Conservation (phyloP, 148 eudicot genomes). For the Pouteria glomerata region DNA sequence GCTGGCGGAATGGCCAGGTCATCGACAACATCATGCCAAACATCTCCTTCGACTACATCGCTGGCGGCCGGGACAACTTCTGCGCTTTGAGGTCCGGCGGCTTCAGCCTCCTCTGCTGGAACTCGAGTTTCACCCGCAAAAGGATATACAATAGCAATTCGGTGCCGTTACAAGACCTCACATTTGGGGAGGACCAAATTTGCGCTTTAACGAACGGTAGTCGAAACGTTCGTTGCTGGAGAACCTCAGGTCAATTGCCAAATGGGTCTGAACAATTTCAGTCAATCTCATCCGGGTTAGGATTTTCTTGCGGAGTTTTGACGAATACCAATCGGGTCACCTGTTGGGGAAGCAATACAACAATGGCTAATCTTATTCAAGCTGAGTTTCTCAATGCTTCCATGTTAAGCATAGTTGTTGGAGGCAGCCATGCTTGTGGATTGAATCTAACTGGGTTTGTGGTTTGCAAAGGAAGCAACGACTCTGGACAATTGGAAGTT, state of each 20-base stretch:
- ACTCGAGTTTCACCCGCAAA: conserved; percentile 39
- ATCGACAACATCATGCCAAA: conserved; percentile 28
- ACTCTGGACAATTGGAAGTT: conserved; percentile 35
- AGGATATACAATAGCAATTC: conserved; percentile 38
- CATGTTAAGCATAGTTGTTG: conserved; percentile 49
- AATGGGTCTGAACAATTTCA: conserved; percentile 13
- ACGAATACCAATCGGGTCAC: conserved; percentile 20
- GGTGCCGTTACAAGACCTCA: conserved; percentile 30
- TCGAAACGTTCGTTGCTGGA: conserved; percentile 39
- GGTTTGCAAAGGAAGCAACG: conserved; percentile 49
- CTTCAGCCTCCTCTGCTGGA: conserved; percentile 55
- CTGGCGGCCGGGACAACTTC: conserved; percentile 59
- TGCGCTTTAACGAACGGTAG: conserved; percentile 41
- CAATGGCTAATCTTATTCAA: conserved; percentile 26
- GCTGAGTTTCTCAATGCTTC: conserved; percentile 27
- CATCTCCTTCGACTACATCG: conserved; percentile 50
- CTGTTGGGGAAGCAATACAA: conserved; percentile 60
- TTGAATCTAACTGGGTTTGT: conserved; percentile 35
- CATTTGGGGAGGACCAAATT: conserved; percentile 60
- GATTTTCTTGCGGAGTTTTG: conserved; percentile 61
- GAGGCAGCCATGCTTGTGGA: conserved; percentile 68
- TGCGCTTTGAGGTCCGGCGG: conserved; percentile 73
- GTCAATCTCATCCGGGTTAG: conserved; percentile 60
- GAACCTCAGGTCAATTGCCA: conserved; percentile 15
- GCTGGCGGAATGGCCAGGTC: conserved; percentile 25